Evolutionary conservation across 208 protist genomes (phyloP).

Genomic region (Blastocrithidia nonstop): DNA sequence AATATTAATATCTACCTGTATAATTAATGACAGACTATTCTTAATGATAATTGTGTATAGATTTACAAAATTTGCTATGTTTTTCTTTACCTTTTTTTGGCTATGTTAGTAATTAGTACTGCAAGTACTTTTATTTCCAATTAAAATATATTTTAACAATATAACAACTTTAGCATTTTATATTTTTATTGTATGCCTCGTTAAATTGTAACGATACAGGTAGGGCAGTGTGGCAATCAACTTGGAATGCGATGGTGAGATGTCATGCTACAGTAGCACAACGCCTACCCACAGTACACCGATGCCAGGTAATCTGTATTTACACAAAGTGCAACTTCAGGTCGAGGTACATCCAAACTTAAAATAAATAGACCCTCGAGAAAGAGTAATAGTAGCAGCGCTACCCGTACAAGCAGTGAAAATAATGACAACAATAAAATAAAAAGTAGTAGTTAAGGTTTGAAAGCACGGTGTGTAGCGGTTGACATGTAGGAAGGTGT

Average conservation of each 20-base stretch:
- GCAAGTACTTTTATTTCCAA: no score
- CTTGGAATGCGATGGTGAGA: slow-evolving; percentile 91
- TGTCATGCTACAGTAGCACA: slow-evolving; percentile 90
- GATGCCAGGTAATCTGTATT: slow-evolving; percentile 74
- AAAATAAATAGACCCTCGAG: no score
- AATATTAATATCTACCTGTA: no score
- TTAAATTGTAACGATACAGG: slow-evolving; percentile 82
- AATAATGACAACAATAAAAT: background rate
- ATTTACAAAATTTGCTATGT: no score
- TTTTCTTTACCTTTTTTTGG: no score
- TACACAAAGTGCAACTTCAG: background rate
- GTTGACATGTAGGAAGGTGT: slow-evolving; percentile 95
- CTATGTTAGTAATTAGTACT: no score
- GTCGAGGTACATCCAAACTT: background rate
- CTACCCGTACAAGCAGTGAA: background rate
- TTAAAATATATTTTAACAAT: no score
- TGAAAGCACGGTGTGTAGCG: slow-evolving; percentile 88
- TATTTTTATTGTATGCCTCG: no score
- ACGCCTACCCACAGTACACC: slow-evolving; percentile 43
- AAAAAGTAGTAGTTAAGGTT: background rate
- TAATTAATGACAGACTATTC: no score
- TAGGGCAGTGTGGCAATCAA: slow-evolving; percentile 92
- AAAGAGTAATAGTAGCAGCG: background rate
- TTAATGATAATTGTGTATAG: no score
- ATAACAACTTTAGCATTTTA: no score